Evolutionary conservation across 768 basidiomycete species (phyloP).

Genomic region (Mycena pura): DNA sequence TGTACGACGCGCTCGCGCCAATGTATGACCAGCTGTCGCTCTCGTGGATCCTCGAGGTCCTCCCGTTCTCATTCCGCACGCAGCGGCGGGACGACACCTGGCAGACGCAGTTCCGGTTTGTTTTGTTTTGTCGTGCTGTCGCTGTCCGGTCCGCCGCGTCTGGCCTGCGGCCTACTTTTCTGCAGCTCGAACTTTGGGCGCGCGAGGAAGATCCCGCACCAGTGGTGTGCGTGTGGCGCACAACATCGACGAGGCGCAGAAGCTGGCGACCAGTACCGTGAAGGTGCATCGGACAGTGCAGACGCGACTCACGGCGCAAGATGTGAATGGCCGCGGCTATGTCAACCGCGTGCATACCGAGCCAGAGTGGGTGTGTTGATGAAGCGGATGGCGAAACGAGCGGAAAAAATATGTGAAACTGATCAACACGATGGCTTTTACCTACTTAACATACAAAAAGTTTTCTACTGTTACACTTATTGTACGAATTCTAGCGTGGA

Average conservation of each 20-base stretch:
- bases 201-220: conserved; percentile 48
- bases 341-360: conserved; percentile 16
- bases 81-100: conserved; percentile 46
- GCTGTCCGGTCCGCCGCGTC: not conserved
- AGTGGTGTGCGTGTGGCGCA: no score
- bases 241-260: conserved; percentile 26
- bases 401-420: no score
- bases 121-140: no score
- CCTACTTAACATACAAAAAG: no score
- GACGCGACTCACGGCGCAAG: conserved; percentile 59
- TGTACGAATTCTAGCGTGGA: no score
- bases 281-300: conserved; percentile 61
- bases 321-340: conserved; percentile 36
- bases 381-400: no score
- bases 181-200: conserved; percentile 45
- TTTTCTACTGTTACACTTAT: no score
- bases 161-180: no score
- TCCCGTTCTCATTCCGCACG: conserved; percentile 51
- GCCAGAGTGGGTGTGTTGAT: conserved; percentile 22
- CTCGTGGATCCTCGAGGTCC: conserved; percentile 77
- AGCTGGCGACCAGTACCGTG: conserved; percentile 28
- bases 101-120: conserved; percentile 43
- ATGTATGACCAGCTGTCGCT: conserved; percentile 64
- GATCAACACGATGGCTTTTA: no score
- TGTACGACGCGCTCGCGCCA: conserved; percentile 61